Conservation (phyloP, 73 alveolate species). For the Urostyla sp. region DNA sequence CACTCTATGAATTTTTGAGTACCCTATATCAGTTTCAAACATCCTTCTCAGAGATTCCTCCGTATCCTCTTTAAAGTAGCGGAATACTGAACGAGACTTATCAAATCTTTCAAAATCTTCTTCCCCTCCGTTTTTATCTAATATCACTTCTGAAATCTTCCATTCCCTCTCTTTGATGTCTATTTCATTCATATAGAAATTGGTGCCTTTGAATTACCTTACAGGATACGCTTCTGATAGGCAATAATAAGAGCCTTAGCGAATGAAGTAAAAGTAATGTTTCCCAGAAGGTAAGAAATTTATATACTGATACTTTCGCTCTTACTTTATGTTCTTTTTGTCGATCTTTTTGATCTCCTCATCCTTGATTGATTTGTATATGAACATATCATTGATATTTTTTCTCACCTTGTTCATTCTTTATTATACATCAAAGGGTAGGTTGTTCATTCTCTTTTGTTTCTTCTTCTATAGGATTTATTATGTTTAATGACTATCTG, state of each 20-base stretch:
- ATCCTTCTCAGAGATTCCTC: constrained; percentile 60
- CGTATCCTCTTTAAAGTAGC: constrained; percentile 58
- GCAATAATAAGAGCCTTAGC: constrained; percentile 1
- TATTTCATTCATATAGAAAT: constrained; percentile 56
- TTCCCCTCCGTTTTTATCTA: background rate
- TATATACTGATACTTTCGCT: constrained; percentile 19
- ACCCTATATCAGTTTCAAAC: constrained; percentile 68
- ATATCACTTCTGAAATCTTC: constrained; percentile 31
- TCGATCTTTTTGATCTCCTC: constrained; percentile 32
- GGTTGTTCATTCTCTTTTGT: background rate
- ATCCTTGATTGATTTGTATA: constrained; percentile 18
- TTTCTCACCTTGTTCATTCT: background rate
- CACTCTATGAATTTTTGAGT: constrained; percentile 57
- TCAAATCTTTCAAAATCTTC: constrained; percentile 7
- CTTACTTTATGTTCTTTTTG: constrained; percentile 22
- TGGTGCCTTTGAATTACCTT: constrained; percentile 50
- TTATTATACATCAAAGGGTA: background rate
- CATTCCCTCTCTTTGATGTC: constrained; percentile 26
- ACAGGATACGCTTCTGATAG: constrained; percentile 46
- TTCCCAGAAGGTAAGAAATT: constrained; percentile 63
- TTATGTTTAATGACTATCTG: background rate
- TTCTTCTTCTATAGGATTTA: background rate
- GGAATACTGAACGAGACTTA: constrained; percentile 53
- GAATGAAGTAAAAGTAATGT: constrained; percentile 67
- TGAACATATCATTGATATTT: background rate